These are phyloP conservation scores for Pythium monospermum DNA, from an alignment of 352 stramenopile species.

Conservation along the genomic window DNA sequence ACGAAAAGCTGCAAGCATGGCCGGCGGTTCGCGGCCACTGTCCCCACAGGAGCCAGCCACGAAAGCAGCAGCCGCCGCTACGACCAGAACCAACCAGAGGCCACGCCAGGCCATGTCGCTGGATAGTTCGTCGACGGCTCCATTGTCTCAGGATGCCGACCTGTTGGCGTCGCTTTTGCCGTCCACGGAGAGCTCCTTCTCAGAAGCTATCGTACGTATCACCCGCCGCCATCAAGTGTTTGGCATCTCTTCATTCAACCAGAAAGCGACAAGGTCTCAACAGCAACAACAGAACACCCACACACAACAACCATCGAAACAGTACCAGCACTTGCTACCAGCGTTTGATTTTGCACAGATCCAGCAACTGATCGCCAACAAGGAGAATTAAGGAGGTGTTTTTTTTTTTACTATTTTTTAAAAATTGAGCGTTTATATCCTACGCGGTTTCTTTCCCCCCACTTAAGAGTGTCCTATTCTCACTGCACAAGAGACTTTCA, in stretches of 20 bases:
- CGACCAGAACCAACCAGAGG: too few relatives aligned
- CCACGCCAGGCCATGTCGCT: too few relatives aligned
- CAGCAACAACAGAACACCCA: too few relatives aligned
- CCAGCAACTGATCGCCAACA: slow-evolving; percentile 6
- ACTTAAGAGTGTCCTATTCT: too few relatives aligned
- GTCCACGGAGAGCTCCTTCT: neutral
- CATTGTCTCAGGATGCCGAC: neutral
- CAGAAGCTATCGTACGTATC: too few relatives aligned
- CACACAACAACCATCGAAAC: slow-evolving; percentile 9
- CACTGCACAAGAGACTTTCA: too few relatives aligned
- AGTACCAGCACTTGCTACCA: slow-evolving; percentile 21
- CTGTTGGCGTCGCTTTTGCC: neutral
- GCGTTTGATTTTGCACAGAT: slow-evolving; percentile 15
- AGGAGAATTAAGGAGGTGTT: slow-evolving; percentile 4
- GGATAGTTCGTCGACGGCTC: too few relatives aligned
- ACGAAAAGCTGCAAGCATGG: neutral
- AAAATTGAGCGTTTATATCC: too few relatives aligned
- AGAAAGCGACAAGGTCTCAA: neutral
- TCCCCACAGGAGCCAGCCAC: slow-evolving; percentile 2
- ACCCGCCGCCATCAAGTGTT: neutral
- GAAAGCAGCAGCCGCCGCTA: neutral
- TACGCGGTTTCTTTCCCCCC: too few relatives aligned
- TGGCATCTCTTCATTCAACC: slow-evolving; percentile 13
- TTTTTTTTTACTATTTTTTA: too few relatives aligned
- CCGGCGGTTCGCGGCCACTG: neutral